Percentiles rank a stretch among this genome's conserved stretches.
phyloP scores from a whole-genome alignment of 768 basidiomycete genomes.

The Amanita polypyramis region DNA sequence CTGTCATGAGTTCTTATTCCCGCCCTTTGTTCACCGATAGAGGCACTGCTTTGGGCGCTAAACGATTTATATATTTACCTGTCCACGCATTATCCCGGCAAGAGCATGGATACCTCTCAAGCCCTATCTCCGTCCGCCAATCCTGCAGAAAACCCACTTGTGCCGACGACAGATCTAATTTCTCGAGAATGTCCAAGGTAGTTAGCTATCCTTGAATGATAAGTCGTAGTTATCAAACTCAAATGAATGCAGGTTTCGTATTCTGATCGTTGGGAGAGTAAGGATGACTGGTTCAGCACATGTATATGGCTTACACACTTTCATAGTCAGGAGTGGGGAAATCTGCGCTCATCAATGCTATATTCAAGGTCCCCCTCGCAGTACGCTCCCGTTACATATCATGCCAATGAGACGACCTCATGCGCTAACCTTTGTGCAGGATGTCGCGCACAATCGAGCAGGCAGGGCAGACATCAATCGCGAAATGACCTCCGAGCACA shows the following conservation, averaged over 20 bases:
- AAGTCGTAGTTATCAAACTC: no score
- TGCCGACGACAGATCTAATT: not conserved
- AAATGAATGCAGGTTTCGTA: not conserved
- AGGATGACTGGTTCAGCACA: no score
- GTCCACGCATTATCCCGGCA: no score
- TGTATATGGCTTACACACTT: not conserved
- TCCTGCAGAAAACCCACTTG: not conserved
- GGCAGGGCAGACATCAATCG: conserved; percentile 17
- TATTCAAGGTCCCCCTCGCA: conserved; percentile 14
- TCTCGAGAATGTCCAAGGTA: not conserved
- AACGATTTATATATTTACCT: no score
- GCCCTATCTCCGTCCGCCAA: not conserved
- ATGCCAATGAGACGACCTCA: no score
- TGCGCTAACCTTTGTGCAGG: no score
- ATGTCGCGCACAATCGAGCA: not conserved
- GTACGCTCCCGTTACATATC: no score
- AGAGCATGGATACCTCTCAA: not conserved
- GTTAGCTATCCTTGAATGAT: no score
- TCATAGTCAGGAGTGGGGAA: conserved; percentile 20
- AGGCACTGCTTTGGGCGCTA: no score
- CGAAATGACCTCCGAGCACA: no score
- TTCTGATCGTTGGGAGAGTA: not conserved
- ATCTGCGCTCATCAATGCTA: conserved; percentile 18
- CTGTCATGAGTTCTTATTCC: no score
- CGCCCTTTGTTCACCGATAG: no score